Conservation (phyloP, 164 flowering plant genomes). For the Piper longum region DNA sequence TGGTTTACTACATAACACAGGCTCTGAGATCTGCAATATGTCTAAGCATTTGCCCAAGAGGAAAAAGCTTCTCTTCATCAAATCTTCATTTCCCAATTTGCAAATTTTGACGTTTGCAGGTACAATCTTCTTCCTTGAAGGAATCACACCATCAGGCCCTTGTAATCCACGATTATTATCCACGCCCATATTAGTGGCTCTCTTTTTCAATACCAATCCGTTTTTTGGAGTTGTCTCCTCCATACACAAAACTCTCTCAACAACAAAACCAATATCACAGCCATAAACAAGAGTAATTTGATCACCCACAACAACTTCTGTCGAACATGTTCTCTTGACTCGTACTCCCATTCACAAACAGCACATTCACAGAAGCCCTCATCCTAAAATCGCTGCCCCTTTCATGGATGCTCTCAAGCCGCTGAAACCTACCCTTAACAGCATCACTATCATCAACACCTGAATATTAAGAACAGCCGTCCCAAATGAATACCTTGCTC, state of each 20-base stretch:
- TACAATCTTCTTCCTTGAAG: conserved; percentile 2
- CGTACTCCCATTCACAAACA: conserved; percentile 54
- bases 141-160: conserved; percentile 14
- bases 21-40: conserved; percentile 45
- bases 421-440: conserved; percentile 14
- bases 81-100: conserved; percentile 6
- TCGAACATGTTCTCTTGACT: conserved; percentile 18
- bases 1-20: conserved; percentile 23
- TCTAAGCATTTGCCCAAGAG: conserved; percentile 35
- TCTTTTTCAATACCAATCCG: neutral
- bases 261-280: conserved; percentile 33
- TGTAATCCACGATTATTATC: neutral
- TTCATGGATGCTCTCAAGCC: neutral
- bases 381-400: neutral
- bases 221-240: conserved; percentile 22
- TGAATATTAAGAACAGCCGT: conserved; percentile 21
- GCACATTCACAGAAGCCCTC: conserved; percentile 53
- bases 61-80: conserved; percentile 17
- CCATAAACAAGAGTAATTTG: conserved; percentile 44
- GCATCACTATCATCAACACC: conserved; percentile 11
- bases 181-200: neutral
- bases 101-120: conserved; percentile 2
- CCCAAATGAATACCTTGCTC: conserved; percentile 31
- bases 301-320: conserved; percentile 46
- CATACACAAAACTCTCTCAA: conserved; percentile 29